Base-by-base conservation (phyloP, 371 early-diverging fungal genomes). In the Rhizopus microsporus region DNA sequence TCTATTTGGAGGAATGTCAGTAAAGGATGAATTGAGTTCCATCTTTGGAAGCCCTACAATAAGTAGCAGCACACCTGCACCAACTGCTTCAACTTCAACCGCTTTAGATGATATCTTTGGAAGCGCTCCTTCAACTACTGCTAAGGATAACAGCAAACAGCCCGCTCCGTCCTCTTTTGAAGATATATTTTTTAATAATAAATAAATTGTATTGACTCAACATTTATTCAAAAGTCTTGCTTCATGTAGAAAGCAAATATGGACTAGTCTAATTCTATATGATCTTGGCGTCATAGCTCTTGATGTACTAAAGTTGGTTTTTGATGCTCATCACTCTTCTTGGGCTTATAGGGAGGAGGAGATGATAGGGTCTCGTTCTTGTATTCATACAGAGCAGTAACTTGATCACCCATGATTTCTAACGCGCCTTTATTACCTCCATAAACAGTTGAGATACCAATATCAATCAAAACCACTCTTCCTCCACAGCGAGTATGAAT, bases 371-470 rank as follows among this genome's bases (percentile, higher is more conserved):
- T 29, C 33, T 65, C 64, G 9, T 46, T 50, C 1, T 60, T 54
- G 43, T 60, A 33, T 30, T 60, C 50, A 43, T 77, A 69, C 17
- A 77, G 53, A 1, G 76, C 81, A 7, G 43, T 42, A 0, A 72
- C 54, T 1, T 60, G 31, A 38, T 74, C 68, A 9, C 74, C 78
- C 0, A 56, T 56, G 30, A 88, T 86, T 60, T 88, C 85, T 13
- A 88, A 57, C 0, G 85, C 86, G 4, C 84, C 86, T 29, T 67
- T 70, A 52, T 81, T 71, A 1, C 83, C 76, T 37, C 88, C 89
- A 66, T 90, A 91, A 10, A 72, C 82, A 13, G 62, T 56, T 15
- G 86, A 86, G 42, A 91, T 89, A 13, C 93, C 93, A 37, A 89
- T 85, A 64, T 92, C 91, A 55, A 91, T 88, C 34, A 88, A 68